phyloP scores from a whole-genome alignment of 345 rosid genomes.

The Sisymbrium altissimum region DNA sequence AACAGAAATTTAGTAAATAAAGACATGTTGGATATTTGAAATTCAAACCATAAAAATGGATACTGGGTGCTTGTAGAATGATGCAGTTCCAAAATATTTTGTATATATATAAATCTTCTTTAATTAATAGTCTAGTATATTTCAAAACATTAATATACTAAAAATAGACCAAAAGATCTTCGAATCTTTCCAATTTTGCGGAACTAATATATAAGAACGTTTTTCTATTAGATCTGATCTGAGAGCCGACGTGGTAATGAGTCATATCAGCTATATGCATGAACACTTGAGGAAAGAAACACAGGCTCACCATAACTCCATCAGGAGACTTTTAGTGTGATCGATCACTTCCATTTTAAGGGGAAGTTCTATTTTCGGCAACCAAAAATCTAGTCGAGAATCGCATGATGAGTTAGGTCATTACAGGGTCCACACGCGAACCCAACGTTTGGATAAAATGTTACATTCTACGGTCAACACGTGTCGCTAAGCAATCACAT shows the following conservation, averaged over 20 bases:
- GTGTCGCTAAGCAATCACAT: constrained; percentile 32
- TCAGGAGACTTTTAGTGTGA: background rate
- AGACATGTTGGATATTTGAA: too few species aligned
- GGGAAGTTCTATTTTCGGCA: constrained; percentile 10
- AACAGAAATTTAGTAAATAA: too few species aligned
- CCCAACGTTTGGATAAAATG: background rate
- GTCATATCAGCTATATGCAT: background rate
- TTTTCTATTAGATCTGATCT: background rate
- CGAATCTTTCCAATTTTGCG: background rate
- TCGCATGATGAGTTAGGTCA: constrained; percentile 3
- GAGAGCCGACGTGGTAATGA: background rate
- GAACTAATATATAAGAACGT: background rate
- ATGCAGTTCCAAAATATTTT: too few species aligned
- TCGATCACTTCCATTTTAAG: background rate
- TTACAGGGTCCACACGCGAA: background rate
- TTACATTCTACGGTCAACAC: constrained; percentile 19
- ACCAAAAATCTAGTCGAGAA: constrained; percentile 8
- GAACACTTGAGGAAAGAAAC: background rate
- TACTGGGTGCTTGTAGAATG: too few species aligned
- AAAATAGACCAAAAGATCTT: background rate
- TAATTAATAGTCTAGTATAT: background rate
- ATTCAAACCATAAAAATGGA: too few species aligned
- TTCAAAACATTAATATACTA: constrained; percentile 1
- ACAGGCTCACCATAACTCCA: background rate
- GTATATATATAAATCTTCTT: too few species aligned